phyloP scores from a whole-genome alignment of 208 protist genomes.

The Trypanosoma melophagium region DNA sequence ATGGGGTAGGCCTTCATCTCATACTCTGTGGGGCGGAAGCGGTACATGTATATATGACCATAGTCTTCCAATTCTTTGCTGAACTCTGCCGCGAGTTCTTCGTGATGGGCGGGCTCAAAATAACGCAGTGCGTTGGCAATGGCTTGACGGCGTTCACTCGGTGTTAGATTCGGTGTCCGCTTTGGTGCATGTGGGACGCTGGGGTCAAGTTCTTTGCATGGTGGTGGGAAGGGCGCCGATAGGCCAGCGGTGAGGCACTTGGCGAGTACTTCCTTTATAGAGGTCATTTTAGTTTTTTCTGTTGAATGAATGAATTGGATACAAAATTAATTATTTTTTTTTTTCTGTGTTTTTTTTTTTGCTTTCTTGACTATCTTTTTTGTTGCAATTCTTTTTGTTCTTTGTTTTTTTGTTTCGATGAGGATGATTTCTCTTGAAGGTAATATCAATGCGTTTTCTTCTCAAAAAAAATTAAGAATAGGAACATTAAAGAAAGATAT shows the following conservation, averaged over 20 bases:
- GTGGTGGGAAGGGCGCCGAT: slow-evolving; percentile 19
- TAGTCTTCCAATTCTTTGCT: slow-evolving; percentile 60
- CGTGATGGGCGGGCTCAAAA: slow-evolving; percentile 56
- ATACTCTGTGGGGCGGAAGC: slow-evolving; percentile 76
- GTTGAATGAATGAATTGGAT: not conserved
- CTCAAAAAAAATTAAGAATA: too few relatives aligned
- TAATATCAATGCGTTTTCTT: too few relatives aligned
- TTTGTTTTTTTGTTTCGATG: too few relatives aligned
- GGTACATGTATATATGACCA: slow-evolving; percentile 91
- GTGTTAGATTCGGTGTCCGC: slow-evolving; percentile 30
- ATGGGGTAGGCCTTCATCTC: slow-evolving; percentile 40
- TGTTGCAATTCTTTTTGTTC: too few relatives aligned
- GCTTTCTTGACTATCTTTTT: too few relatives aligned
- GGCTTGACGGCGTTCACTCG: slow-evolving; percentile 40
- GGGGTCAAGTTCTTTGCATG: slow-evolving; percentile 9
- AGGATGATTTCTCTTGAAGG: too few relatives aligned
- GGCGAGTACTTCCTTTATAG: slow-evolving; percentile 22
- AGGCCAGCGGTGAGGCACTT: slow-evolving; percentile 29
- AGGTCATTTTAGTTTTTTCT: not conserved
- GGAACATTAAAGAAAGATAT: too few relatives aligned
- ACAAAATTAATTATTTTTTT: not conserved
- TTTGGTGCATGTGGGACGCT: slow-evolving; percentile 60
- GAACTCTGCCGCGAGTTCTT: slow-evolving; percentile 68
- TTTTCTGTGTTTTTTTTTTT: not conserved
- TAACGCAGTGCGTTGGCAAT: slow-evolving; percentile 79